These are phyloP conservation scores for Beta vulgaris DNA, from an alignment of 148 eudicot species.

Conservation along the genomic window DNA sequence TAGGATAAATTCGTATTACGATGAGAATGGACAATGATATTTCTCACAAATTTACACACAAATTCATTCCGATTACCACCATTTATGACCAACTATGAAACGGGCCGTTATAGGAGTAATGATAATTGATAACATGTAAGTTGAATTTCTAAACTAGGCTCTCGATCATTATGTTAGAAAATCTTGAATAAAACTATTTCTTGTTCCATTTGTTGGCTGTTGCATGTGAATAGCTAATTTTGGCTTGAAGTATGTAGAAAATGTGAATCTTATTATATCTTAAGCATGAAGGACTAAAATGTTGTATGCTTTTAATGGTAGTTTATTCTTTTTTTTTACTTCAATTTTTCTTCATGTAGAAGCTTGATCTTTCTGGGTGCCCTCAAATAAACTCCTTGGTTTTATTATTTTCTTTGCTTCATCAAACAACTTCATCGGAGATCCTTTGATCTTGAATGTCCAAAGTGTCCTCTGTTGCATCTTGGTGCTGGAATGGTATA, in stretches of 20 bases:
- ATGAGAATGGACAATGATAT: too few species aligned
- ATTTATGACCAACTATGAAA: too few species aligned
- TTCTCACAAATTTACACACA: too few species aligned
- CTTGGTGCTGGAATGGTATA: conserved; percentile 50
- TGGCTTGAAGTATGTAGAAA: too few species aligned
- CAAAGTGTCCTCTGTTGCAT: conserved; percentile 48
- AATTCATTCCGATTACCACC: too few species aligned
- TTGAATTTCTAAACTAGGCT: not conserved
- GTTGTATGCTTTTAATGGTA: not conserved
- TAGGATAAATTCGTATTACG: too few species aligned
- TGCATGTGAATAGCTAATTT: too few species aligned
- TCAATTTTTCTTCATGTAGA: conserved; percentile 45
- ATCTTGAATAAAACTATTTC: not conserved
- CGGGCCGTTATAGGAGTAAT: too few species aligned
- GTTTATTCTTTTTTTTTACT: conserved; percentile 12
- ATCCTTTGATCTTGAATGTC: conserved; percentile 26
- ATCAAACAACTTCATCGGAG: conserved; percentile 24
- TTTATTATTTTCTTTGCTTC: conserved; percentile 59
- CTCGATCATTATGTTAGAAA: not conserved
- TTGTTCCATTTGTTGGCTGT: not conserved
- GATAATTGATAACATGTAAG: not conserved
- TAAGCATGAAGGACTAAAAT: not conserved
- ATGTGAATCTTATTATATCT: not conserved
- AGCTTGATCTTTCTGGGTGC: conserved; percentile 82
- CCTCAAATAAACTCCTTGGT: conserved; percentile 50